Conservation (phyloP, 2,329 filamentous ascomycete genomes). For the Fusarium virguliforme region DNA sequence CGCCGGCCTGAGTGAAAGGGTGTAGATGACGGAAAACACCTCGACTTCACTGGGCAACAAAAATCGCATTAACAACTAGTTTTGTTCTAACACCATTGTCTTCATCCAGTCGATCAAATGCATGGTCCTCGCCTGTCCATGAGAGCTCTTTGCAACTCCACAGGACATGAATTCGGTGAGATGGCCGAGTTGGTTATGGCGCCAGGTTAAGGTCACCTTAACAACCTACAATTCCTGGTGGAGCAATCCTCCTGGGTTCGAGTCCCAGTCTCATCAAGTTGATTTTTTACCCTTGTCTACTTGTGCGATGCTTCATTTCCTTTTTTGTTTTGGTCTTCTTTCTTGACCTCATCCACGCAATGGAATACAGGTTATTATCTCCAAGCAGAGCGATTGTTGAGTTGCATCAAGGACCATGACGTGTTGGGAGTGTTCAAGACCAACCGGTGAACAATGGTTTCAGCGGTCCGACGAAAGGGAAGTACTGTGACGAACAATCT, state of each 20-base stretch:
- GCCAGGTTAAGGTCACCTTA: constrained; percentile 15
- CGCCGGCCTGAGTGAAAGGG: too few relatives aligned
- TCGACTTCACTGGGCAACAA: too few relatives aligned
- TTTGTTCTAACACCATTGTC: too few relatives aligned
- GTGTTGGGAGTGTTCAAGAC: too few relatives aligned
- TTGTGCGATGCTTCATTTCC: background rate
- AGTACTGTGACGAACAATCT: background rate
- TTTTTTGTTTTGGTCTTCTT: background rate
- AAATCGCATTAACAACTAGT: too few relatives aligned
- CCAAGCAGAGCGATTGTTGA: too few relatives aligned
- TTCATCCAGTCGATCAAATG: too few relatives aligned
- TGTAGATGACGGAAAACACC: too few relatives aligned
- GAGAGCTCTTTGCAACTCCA: background rate
- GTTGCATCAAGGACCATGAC: too few relatives aligned
- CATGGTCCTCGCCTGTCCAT: background rate
- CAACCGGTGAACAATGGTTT: background rate
- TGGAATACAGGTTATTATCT: too few relatives aligned
- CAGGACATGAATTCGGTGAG: constrained; percentile 6
- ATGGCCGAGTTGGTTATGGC: constrained; percentile 16
- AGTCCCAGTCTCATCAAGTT: constrained; percentile 12
- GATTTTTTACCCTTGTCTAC: background rate
- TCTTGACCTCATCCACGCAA: background rate
- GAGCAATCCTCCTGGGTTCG: constrained; percentile 15
- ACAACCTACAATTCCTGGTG: constrained; percentile 7
- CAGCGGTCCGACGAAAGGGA: background rate